phyloP scores from a whole-genome alignment of 2,329 filamentous ascomycete species.

The Alternaria infectoria region DNA sequence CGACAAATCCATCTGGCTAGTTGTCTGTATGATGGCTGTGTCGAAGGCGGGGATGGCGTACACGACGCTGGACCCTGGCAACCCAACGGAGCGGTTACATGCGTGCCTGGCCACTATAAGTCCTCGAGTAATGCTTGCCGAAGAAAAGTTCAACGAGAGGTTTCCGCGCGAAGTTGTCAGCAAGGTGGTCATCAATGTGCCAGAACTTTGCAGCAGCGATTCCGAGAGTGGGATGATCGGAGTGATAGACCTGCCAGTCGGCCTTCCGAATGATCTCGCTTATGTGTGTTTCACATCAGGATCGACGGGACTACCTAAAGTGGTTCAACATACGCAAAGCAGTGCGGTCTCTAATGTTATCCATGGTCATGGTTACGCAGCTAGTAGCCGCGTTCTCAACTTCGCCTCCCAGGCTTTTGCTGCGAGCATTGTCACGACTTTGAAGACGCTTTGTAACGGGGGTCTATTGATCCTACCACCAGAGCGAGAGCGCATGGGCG shows the following conservation, averaged over 20 bases:
- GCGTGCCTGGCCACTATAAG: background rate
- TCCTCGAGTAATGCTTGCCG: background rate
- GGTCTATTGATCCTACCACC: constrained; percentile 2
- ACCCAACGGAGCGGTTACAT: constrained; percentile 3
- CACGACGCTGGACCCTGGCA: background rate
- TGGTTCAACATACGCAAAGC: constrained; percentile 38
- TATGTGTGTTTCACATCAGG: constrained; percentile 57
- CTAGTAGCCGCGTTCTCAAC: constrained; percentile 2
- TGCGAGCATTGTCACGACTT: background rate
- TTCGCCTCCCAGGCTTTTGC: constrained; percentile 7
- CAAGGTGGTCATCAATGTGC: background rate
- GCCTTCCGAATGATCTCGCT: constrained; percentile 23
- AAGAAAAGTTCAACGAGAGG: background rate
- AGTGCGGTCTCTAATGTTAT: constrained; percentile 3
- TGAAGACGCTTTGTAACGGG: constrained; percentile 6
- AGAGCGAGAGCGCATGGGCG: constrained; percentile 7
- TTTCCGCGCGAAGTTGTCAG: background rate
- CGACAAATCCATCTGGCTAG: constrained; percentile 6
- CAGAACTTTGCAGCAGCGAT: background rate
- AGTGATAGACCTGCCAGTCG: background rate
- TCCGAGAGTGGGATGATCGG: background rate
- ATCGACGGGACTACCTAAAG: constrained; percentile 54
- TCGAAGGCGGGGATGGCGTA: constrained; percentile 6
- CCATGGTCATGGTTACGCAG: background rate
- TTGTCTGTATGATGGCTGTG: constrained; percentile 7